Conservation (phyloP, 2,329 filamentous ascomycete species). For the Trichoderma oligosporum region DNA sequence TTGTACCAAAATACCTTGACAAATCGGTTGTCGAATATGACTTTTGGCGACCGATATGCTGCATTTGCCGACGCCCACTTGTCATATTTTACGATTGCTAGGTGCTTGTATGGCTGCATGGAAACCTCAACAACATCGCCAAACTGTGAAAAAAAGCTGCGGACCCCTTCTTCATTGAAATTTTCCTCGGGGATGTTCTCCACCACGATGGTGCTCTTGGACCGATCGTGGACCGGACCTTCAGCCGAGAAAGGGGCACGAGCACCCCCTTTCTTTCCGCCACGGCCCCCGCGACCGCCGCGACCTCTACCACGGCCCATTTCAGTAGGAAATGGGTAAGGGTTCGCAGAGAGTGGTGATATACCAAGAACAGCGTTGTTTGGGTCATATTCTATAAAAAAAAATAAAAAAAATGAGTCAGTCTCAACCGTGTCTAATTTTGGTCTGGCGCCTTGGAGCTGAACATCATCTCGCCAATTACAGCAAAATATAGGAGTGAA, state of each 20-base stretch:
- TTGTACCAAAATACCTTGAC: constrained; percentile 80
- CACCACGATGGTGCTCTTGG: constrained; percentile 66
- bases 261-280: constrained; percentile 33
- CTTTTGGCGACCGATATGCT: constrained; percentile 73
- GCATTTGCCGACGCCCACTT: constrained; percentile 62
- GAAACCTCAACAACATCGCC: constrained; percentile 61
- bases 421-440: neutral
- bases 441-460: too few species aligned
- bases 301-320: constrained; percentile 35
- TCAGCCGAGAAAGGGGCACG: constrained; percentile 61
- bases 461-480: too few species aligned
- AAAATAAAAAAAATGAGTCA: constrained; percentile 15
- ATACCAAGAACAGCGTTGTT: constrained; percentile 29
- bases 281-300: constrained; percentile 35
- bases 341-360: constrained; percentile 22
- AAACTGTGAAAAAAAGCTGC: constrained; percentile 68
- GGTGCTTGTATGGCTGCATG: constrained; percentile 61
- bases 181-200: constrained; percentile 73
- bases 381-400: constrained; percentile 33
- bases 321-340: constrained; percentile 25
- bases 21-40: constrained; percentile 80
- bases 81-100: constrained; percentile 68
- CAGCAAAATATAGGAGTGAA: too few species aligned
- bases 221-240: constrained; percentile 59
- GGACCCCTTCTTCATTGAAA: constrained; percentile 62